phyloP scores from a whole-genome alignment of 139 green algal genomes.

The Haematococcus lacustris region DNA sequence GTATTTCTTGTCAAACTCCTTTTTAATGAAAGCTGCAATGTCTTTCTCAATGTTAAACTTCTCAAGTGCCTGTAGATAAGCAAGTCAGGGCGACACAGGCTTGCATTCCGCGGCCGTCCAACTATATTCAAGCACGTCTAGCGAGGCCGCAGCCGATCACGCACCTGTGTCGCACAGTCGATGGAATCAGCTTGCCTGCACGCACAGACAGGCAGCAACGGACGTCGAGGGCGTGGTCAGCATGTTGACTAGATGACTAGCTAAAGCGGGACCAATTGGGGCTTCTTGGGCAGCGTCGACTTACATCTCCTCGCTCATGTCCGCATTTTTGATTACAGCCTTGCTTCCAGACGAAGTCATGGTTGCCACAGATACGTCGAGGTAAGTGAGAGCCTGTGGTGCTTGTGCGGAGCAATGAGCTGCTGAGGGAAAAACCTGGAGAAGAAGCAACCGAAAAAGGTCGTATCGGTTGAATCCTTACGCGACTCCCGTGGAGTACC shows the following conservation, averaged over 20 bases:
- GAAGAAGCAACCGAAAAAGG: not conserved
- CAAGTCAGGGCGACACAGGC: not conserved
- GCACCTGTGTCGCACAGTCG: constrained; percentile 74
- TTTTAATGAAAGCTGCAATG: constrained; percentile 97
- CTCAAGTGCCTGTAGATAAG: constrained; percentile 76
- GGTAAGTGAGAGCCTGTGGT: not conserved
- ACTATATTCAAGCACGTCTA: no score
- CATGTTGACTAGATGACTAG: no score
- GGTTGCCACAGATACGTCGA: not conserved
- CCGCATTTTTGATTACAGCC: constrained; percentile 88
- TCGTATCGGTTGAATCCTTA: not conserved
- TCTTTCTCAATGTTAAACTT: constrained; percentile 98
- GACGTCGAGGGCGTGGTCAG: no score
- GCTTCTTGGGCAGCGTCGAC: no score
- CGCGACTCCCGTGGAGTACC: not conserved
- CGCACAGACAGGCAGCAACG: no score
- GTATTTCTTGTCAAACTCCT: constrained; percentile 98
- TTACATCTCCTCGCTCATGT: constrained; percentile 92
- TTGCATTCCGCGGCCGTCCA: no score
- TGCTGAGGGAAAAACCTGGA: no score
- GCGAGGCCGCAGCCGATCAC: not conserved
- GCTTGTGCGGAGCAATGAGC: no score
- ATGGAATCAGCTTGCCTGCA: constrained; percentile 80
- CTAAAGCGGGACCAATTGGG: no score
- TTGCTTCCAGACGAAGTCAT: constrained; percentile 24